Evolutionary conservation across 768 basidiomycete genomes (phyloP).

Genomic region (Pleurotus citrinopileatus): DNA sequence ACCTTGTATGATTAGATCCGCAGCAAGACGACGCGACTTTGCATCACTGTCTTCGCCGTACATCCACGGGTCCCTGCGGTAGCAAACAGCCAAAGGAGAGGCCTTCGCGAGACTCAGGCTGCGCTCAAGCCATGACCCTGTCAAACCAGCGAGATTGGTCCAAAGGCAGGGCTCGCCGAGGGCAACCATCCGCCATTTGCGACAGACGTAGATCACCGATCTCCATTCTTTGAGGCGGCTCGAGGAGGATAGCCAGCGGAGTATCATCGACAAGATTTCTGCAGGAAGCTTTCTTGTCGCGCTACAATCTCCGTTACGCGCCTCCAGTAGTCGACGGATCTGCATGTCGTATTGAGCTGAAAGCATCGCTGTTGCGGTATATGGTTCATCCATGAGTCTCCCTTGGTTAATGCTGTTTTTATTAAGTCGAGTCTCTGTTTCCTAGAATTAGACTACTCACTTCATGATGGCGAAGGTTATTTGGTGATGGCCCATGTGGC

Average conservation of each 20-base stretch:
- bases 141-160: background rate
- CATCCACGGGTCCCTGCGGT: background rate
- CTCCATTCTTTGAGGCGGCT: background rate
- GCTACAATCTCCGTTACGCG: background rate
- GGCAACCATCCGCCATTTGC: background rate
- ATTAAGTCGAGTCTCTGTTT: no score
- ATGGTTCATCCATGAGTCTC: no score
- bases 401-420: no score
- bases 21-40: background rate
- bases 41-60: background rate
- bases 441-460: no score
- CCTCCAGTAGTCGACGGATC: background rate
- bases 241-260: background rate
- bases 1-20: background rate
- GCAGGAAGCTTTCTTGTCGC: background rate
- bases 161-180: background rate
- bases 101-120: background rate
- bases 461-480: no score
- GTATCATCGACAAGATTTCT: background rate
- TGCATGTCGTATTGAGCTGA: background rate
- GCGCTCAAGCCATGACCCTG: background rate
- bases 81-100: background rate
- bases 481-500: no score
- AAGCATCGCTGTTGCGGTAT: no score
- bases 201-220: background rate